Evolutionary conservation across 2,329 filamentous ascomycete species (phyloP), one percentile per base, ranked within the genome.

Genomic region (Madurella mycetomatis): DNA sequence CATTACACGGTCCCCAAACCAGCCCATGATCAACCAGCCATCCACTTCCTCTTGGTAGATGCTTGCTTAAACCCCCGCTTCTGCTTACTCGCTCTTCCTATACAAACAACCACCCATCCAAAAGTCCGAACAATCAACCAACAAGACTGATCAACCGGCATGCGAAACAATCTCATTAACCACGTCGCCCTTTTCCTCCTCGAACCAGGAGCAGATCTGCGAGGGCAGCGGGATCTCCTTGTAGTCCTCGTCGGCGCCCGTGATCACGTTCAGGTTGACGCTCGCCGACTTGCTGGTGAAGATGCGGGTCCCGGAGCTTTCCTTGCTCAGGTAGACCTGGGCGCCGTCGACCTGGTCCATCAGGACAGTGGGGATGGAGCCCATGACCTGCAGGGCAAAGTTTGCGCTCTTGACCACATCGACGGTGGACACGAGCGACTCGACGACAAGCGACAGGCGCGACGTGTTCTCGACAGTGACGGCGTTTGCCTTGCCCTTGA

Each of bases 91-190:
- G 34, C 34, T 37, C 9, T 12, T 37, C 34, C 34, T 15, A 37
- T 37, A 11, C 34, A 37, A 37, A 12, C 13, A 37, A 11, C 34
- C 34, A 7, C 25, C 25, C 25, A 25, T 15, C 34, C 34, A 37
- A 15, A 3, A 11, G 4, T 9, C 13, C 9, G 11, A 37, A 11
- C 11, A 37, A 2, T 37, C 4, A 37, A 11, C 9, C 11, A 11
- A 37, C 34, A 37, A 11, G 11, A 18, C 15, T 30, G 18, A 32
- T 67, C 78, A 96, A 53, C 92, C 92, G 60, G 88, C 84, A 74
- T 97, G 92, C 66, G 94, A 91, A 16, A 99, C 94, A 70, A 99
- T 97, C 79, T 97, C 92, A 67, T 85, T 96, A 30, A 92, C 81
- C 59, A 97, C 69, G 60, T 87, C 84, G 18, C 89, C 88, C 71